A percentile compares a stretch with the other conserved stretches of the same genome.
These are phyloP conservation scores for Pseudomonodictys pantanalensis DNA, from an alignment of 495 filamentous ascomycete genomes.

Conservation along the genomic window DNA sequence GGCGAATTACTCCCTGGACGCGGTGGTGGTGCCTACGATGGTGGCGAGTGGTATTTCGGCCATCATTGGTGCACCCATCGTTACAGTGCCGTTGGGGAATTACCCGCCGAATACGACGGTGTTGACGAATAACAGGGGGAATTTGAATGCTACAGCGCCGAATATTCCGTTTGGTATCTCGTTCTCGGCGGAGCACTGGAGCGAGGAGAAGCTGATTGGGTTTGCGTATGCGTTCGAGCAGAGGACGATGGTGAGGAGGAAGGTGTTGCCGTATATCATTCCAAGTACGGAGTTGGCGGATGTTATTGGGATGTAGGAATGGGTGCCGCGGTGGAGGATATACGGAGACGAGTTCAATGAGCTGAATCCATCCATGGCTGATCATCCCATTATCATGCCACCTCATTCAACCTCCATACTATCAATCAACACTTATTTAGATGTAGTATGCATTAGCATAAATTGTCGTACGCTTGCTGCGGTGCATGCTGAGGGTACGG, in stretches of 20 bases:
- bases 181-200: constrained; percentile 57
- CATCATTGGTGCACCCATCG: constrained; percentile 49
- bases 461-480: no score
- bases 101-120: constrained; percentile 49
- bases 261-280: constrained; percentile 49
- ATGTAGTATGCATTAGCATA: no score
- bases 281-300: constrained; percentile 47
- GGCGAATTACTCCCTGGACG: constrained; percentile 47
- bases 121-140: constrained; percentile 40
- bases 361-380: no score
- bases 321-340: no score
- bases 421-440: no score
- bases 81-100: constrained; percentile 55
- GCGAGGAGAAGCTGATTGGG: constrained; percentile 56
- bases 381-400: no score
- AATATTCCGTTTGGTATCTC: constrained; percentile 58
- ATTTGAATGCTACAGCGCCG: constrained; percentile 47
- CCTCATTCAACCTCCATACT: no score
- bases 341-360: no score
- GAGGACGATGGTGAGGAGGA: constrained; percentile 51
- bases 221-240: constrained; percentile 70
- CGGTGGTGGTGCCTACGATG: constrained; percentile 51
- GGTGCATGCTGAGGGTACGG: no score
- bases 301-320: no score
- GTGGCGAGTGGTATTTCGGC: constrained; percentile 47